A percentile compares a stretch with the other conserved stretches of the same genome.
Conservation (phyloP, 2,329 filamentous ascomycete species). For the Ascosphaera pollenicola region DNA sequence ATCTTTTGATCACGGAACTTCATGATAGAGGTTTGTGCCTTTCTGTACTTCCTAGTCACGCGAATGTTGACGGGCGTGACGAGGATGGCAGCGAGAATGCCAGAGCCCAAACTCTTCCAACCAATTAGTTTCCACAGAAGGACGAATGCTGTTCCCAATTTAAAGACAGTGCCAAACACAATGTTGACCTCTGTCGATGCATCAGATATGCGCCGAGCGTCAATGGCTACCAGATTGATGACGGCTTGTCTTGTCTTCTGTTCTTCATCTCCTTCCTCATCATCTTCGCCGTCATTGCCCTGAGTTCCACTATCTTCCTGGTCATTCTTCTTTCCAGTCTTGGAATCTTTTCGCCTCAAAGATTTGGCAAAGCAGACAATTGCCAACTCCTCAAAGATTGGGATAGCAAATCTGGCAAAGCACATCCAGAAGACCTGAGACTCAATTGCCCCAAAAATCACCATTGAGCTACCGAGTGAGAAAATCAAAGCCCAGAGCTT, state of each 20-base stretch:
- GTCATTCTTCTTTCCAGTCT: constrained; percentile 27
- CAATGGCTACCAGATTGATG: constrained; percentile 60
- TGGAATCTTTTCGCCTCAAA: constrained; percentile 55
- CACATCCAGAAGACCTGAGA: constrained; percentile 45
- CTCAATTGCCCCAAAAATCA: constrained; percentile 36
- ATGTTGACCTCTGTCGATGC: constrained; percentile 45
- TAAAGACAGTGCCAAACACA: constrained; percentile 39
- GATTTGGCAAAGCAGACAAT: constrained; percentile 57
- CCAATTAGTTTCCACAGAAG: constrained; percentile 51
- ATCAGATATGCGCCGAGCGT: constrained; percentile 44
- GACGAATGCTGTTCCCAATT: constrained; percentile 40
- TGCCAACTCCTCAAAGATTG: constrained; percentile 46
- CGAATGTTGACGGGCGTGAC: constrained; percentile 47
- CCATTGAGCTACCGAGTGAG: constrained; percentile 36
- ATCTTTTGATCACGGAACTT: constrained; percentile 55
- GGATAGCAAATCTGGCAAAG: constrained; percentile 38
- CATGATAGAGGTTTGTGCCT: constrained; percentile 48
- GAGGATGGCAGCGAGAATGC: constrained; percentile 39
- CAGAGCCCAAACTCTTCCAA: constrained; percentile 44
- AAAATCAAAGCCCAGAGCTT: constrained; percentile 48
- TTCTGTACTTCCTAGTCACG: constrained; percentile 41
- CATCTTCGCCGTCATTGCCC: constrained; percentile 17
- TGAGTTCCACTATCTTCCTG: constrained; percentile 11
- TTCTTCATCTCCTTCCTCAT: constrained; percentile 27
- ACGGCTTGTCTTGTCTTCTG: constrained; percentile 46